Evolutionary conservation across 1,284 basidiomycete species (phyloP), one percentile per base, ranked within the genome.

Genomic region (Cutaneotrichosporon spelunceum): DNA sequence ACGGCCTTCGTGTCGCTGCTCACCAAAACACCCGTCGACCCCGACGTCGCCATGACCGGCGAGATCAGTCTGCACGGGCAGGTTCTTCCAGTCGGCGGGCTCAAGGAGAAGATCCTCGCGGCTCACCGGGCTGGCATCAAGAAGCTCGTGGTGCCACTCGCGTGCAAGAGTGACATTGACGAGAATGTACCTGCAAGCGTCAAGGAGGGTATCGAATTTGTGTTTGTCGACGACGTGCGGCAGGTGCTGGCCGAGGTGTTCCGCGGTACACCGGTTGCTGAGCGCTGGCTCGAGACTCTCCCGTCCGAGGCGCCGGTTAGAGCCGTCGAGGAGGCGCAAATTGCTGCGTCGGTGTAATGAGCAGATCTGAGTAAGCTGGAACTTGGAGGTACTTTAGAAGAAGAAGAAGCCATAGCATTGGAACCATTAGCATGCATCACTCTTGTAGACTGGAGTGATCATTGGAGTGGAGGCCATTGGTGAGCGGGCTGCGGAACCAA

Each of bases 31-130:
- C 85, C 82, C 76, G 86, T 96, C 49, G 84, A 85, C 72, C 89
- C 90, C 19, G 91, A 95, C 78, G 89, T 94, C 59, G 93, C 93
- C 8, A 93, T 96, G 91, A 96, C 93, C 0, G 93, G 93, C 42
- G 93, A 96, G 78, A 92, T 97, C 63, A 91, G 91, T 4, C 85
- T 96, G 19, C 87, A 92, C 0, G 93, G 93, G 0, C 91, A 93
- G 78, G 93, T 96, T 9, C 83, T 95, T 0, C 91, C 93, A 2
- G 93, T 96, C 4, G 93, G 93, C 13, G 93, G 93, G 0, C 79
- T 96, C 63, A 96, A 95, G 81, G 93, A 96, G 82, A 95, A 95
- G 83, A 94, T 94, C 53, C 84, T 95, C 2, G 93, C 93, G 2
- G 93, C 93, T 0, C 93, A 96, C 74, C 85, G 93, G 13, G 91